These are phyloP conservation scores for Colletotrichum shisoi DNA, from an alignment of 2,329 filamentous ascomycete species.

Conservation along the genomic window DNA sequence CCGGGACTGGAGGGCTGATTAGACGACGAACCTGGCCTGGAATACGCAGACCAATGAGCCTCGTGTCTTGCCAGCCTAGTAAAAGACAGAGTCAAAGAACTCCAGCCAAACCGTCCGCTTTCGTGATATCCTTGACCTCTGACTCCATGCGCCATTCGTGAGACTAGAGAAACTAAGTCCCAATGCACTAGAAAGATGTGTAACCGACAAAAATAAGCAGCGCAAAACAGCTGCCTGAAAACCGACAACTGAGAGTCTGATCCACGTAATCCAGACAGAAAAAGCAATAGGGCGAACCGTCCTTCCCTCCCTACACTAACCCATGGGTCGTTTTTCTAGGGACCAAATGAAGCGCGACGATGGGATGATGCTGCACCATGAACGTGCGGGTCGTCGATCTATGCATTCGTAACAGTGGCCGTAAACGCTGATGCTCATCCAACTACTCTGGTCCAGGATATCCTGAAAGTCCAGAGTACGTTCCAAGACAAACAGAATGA, in stretches of 20 bases:
- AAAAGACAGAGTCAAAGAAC: conserved; percentile 44
- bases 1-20: conserved; percentile 3
- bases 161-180: conserved; percentile 43
- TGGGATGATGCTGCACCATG: conserved; percentile 13
- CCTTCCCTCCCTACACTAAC: conserved; percentile 2
- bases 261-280: conserved; percentile 26
- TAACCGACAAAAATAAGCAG: conserved; percentile 36
- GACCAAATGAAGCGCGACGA: conserved; percentile 12
- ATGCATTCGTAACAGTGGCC: conserved; percentile 48
- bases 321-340: not conserved
- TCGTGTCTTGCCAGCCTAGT: conserved; percentile 29
- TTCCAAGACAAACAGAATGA: conserved; percentile 39
- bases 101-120: conserved; percentile 50
- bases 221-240: conserved; percentile 31
- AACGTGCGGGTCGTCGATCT: conserved; percentile 43
- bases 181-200: conserved; percentile 36
- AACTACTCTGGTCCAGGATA: conserved; percentile 42
- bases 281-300: conserved; percentile 24
- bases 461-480: conserved; percentile 41
- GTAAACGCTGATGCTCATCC: conserved; percentile 38
- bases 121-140: conserved; percentile 47
- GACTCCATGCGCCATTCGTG: conserved; percentile 55
- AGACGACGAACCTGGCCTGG: conserved; percentile 12
- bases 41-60: conserved; percentile 23
- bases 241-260: conserved; percentile 32